Conservation (phyloP, 768 basidiomycete genomes). For the Serendipita sp. region DNA sequence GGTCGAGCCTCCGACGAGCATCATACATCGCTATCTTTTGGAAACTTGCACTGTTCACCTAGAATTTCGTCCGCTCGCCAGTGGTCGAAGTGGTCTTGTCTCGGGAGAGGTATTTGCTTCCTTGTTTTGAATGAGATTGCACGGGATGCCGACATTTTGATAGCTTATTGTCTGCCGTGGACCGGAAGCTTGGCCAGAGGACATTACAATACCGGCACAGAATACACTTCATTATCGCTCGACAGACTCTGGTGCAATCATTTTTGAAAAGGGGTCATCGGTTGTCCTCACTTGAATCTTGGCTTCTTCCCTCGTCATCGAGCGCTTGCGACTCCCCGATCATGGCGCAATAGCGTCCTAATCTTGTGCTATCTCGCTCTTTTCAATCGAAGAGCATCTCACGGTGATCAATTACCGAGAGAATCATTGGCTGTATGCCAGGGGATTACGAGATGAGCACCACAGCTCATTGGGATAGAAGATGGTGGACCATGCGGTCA, state of each 20-base stretch:
- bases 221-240: neutral
- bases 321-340: neutral
- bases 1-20: neutral
- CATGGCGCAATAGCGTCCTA: neutral
- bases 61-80: neutral
- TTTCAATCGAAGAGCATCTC: neutral
- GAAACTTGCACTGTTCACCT: neutral
- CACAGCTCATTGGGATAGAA: too few relatives aligned
- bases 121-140: neutral
- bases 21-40: neutral
- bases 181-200: slow-evolving; percentile 2
- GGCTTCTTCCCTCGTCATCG: too few relatives aligned
- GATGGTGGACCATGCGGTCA: too few relatives aligned
- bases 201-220: neutral
- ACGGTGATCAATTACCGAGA: neutral
- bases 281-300: too few relatives aligned
- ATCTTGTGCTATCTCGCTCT: neutral
- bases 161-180: neutral
- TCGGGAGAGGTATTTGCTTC: neutral
- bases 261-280: slow-evolving; percentile 5
- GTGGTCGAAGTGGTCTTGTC: neutral
- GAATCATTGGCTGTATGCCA: too few relatives aligned
- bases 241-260: neutral
- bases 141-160: neutral
- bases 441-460: too few relatives aligned